Conservation (phyloP, 2,329 filamentous ascomycete genomes). For the Ambrosiella beaveri region DNA sequence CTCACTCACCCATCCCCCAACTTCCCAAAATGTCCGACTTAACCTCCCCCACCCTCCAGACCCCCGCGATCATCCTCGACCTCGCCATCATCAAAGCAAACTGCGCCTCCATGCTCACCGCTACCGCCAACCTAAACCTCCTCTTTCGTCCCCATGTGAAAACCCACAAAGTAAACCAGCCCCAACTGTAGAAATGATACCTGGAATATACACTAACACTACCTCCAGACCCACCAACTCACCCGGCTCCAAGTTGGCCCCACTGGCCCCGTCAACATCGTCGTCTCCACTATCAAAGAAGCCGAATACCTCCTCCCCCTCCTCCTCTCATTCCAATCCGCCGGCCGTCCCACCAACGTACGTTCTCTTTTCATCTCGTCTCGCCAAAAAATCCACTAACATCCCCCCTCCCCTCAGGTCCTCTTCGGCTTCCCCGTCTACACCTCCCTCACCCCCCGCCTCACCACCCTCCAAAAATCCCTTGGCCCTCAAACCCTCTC, state of each 20-base stretch:
- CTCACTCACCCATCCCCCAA: background rate
- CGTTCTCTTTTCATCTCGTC: conserved; percentile 15
- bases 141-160: conserved; percentile 66
- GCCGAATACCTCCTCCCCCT: conserved; percentile 48
- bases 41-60: conserved; percentile 23
- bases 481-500: conserved; percentile 41
- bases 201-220: background rate
- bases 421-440: conserved; percentile 58
- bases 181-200: background rate
- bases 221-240: conserved; percentile 42
- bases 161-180: conserved; percentile 51
- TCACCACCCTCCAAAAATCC: conserved; percentile 35
- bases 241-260: conserved; percentile 52
- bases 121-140: conserved; percentile 39
- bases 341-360: conserved; percentile 42
- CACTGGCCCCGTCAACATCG: conserved; percentile 36
- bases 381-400: background rate
- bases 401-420: conserved; percentile 25
- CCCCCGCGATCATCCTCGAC: conserved; percentile 53
- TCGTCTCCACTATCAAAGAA: conserved; percentile 60
- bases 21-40: background rate
- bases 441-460: conserved; percentile 39
- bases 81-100: conserved; percentile 47
- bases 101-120: conserved; percentile 53
- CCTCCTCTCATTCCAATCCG: conserved; percentile 37